These are phyloP conservation scores for Chlorella sp. DNA, from an alignment of 139 green algal species.

Conservation along the genomic window DNA sequence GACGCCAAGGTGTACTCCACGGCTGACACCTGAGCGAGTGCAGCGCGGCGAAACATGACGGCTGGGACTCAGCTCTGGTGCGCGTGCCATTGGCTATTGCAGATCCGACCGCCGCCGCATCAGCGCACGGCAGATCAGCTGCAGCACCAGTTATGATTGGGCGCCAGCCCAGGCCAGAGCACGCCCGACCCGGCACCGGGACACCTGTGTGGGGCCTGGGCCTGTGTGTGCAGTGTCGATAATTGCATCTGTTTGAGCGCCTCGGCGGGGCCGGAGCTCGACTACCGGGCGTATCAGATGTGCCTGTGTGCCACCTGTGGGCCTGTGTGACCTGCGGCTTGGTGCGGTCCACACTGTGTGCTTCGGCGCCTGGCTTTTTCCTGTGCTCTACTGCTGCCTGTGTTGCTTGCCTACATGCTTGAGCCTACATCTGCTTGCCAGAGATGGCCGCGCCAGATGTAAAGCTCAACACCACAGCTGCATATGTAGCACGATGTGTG, in stretches of 20 bases:
- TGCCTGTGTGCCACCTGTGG: no score
- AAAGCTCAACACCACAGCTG: no score
- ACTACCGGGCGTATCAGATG: no score
- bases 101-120: neutral
- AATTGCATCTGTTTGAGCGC: no score
- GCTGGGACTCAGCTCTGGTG: no score
- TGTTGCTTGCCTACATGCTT: neutral
- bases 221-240: no score
- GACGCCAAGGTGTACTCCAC: conserved; percentile 57
- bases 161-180: neutral
- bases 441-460: no score
- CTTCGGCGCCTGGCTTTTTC: neutral
- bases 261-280: no score
- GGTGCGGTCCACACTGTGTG: neutral
- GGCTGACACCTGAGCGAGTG: conserved; percentile 49
- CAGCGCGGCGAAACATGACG: no score
- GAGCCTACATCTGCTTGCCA: neutral
- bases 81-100: no score
- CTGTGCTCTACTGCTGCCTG: neutral
- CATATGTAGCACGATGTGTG: neutral
- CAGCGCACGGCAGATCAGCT: neutral
- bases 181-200: neutral
- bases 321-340: no score
- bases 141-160: neutral
- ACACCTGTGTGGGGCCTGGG: no score